Base-by-base conservation (phyloP, 208 protist genomes). In the Leishmania major region DNA sequence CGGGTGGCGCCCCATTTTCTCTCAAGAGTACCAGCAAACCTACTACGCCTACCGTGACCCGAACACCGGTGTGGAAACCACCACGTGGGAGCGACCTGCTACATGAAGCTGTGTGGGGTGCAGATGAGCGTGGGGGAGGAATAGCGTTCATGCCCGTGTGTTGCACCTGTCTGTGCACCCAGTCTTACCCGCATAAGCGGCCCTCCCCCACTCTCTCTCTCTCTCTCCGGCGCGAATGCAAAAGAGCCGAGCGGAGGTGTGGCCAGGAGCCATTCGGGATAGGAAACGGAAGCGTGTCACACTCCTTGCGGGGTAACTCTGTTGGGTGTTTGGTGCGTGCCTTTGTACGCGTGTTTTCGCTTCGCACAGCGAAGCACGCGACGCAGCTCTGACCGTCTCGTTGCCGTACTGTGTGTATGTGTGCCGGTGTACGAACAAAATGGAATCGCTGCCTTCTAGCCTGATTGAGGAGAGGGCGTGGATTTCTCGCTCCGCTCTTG, bases 11-110 rank as follows among this genome's bases (percentile, higher is more conserved):
- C 75, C 89, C 8, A 81, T 95, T 43, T 95, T 88, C 64, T 97
- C 94, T 7, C 82, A 90, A 55, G 88, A 95, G 73, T 93, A 95
- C 76, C 66, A 92, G 75, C 84, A 90, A 64, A 81, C 80, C 25
- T 97, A 97, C 85, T 97, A 95, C 82, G 94, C 86, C 60, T 92
- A 92, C 71, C 86, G 81, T 43, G 77, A 95, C 53, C 87, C 92
- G 1, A 45, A 57, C 13, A 93, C 91, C 0, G 92, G 94, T 2
- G 73, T 81, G 25, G 90, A 97, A 64, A 84, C 77, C 6, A 95
- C 94, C 8, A 93, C 91, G 70, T 97, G 94, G 94, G 84, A 85
- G 40, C 78, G 89, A 31, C 87, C 88, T 8, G 10, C 31, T 4
- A 25, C 53, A 49, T 77, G 35, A 73, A 7, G 47, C 22, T 6